Percentiles rank a stretch among this genome's conserved stretches.
Evolutionary conservation across 1,284 basidiomycete genomes (phyloP).

Genomic region (Moniliella sp.): DNA sequence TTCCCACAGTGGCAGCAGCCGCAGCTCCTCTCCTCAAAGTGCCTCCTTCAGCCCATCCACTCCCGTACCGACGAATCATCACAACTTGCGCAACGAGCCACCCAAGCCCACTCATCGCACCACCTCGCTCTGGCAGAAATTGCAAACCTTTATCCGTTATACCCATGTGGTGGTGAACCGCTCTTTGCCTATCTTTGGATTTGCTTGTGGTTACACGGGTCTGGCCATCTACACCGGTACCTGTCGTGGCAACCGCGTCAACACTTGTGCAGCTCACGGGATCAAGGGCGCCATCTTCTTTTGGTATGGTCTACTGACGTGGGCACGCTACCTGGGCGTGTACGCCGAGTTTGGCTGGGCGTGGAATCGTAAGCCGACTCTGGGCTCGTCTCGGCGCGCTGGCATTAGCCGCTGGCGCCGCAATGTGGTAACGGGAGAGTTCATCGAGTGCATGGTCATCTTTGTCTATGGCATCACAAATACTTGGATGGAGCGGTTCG

Average conservation of each 20-base stretch:
- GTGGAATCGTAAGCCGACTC: constrained; percentile 47
- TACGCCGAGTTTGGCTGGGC: constrained; percentile 79
- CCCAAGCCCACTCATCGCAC: too few species aligned
- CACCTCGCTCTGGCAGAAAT: not conserved
- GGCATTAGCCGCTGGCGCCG: constrained; percentile 7
- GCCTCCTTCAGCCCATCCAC: too few species aligned
- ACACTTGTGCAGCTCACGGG: constrained; percentile 69
- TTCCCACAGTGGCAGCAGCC: too few species aligned
- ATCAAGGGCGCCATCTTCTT: constrained; percentile 48
- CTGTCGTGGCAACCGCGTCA: constrained; percentile 43
- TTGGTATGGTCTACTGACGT: constrained; percentile 61
- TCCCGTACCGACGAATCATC: too few species aligned
- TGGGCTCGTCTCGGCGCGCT: constrained; percentile 4
- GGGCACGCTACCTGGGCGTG: constrained; percentile 72
- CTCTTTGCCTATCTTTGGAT: constrained; percentile 47
- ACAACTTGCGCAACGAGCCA: too few species aligned
- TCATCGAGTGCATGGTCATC: constrained; percentile 65
- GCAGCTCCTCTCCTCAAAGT: too few species aligned
- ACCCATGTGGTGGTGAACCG: constrained; percentile 39
- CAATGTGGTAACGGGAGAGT: constrained; percentile 44
- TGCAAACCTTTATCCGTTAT: constrained; percentile 4
- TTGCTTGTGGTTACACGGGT: constrained; percentile 47
- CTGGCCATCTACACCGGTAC: constrained; percentile 59
- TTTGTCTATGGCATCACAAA: constrained; percentile 75
- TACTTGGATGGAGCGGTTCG: constrained; percentile 86